Evolutionary conservation across 192 early-diverging fungal genomes (phyloP), one percentile per base, ranked within the genome.

Genomic region (Coemansia sp.): DNA sequence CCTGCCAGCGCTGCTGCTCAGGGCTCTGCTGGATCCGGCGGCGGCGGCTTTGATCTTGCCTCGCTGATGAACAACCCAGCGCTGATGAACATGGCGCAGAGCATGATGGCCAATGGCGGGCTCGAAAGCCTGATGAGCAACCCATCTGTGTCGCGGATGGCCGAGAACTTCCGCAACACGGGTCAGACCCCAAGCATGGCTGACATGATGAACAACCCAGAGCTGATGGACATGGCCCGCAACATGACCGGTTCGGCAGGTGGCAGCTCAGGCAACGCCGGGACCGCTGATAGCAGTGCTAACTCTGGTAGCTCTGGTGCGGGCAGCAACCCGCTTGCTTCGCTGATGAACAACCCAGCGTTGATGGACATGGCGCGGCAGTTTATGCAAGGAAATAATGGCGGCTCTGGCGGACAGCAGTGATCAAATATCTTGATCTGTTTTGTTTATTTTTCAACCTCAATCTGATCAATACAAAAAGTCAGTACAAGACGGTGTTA

Each of bases 321-420:
- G 11, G 86, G 87, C 29, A 89, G 89, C 58, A 82, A 91, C 79
- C 92, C 94, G 73, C 77, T 94, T 53, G 88, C 83, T 10, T 81
- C 89, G 41, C 83, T 96, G 81, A 82, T 96, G 88, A 93, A 73
- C 74, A 96, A 99, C 85, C 97, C 97, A 21, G 89, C 88, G 29
- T 82, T 99, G 62, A 96, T 96, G 95, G 83, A 82, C 70, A 97
- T 97, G 95, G 97, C 92, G 64, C 91, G 83, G 76, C 88, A 89
- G 72, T 91, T 98, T 86, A 90, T 94, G 90, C 52, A 55, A 10
- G 53, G 50, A 41, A 43, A 57, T 53, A 62, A 22, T 43, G 60
- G 55, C 15, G 60, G 41, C 65, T 45, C 48, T 17, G 48, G 48
- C 48, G 15, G 48, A 3, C 48, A 49, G n/a, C 48, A 49, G 48